These are phyloP conservation scores for Auriculariales sp. DNA, from an alignment of 768 basidiomycete genomes.

Conservation along the genomic window DNA sequence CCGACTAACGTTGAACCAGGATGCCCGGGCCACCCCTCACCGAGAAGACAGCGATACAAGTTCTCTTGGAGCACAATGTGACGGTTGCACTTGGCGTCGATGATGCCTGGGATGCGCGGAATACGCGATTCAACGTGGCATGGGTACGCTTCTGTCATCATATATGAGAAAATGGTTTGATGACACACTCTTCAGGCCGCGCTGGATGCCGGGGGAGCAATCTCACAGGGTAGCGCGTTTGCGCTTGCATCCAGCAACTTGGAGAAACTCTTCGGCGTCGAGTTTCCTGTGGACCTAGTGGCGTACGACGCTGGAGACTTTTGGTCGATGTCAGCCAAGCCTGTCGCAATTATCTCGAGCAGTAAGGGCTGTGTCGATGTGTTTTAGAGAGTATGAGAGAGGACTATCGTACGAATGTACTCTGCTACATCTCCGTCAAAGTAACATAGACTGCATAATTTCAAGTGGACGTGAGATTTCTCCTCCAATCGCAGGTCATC, in stretches of 20 bases:
- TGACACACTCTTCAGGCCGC: constrained; percentile 17
- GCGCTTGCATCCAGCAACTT: constrained; percentile 40
- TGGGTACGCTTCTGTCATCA: constrained; percentile 43
- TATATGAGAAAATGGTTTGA: constrained; percentile 17
- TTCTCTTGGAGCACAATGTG: too few species aligned
- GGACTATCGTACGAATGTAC: too few species aligned
- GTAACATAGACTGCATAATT: too few species aligned
- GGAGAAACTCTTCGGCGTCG: constrained; percentile 34
- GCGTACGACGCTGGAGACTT: constrained; percentile 38
- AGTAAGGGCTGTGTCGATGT: constrained; percentile 35
- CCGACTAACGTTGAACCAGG: constrained; percentile 22
- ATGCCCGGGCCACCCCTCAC: constrained; percentile 26
- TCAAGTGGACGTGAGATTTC: too few species aligned
- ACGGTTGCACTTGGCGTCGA: too few species aligned
- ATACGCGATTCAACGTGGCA: constrained; percentile 62
- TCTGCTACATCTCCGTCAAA: too few species aligned
- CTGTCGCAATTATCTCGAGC: constrained; percentile 40
- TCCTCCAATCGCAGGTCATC: too few species aligned
- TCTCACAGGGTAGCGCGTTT: constrained; percentile 32
- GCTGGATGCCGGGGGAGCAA: constrained; percentile 19
- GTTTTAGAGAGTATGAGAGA: too few species aligned
- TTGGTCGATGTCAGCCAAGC: constrained; percentile 30
- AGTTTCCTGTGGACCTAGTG: constrained; percentile 32
- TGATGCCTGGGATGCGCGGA: constrained; percentile 59
- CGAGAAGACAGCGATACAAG: constrained; percentile 19